Percentiles rank a stretch among this genome's conserved stretches.
Conservation (phyloP, 768 basidiomycete species). For the Cyclocybe aegerita region DNA sequence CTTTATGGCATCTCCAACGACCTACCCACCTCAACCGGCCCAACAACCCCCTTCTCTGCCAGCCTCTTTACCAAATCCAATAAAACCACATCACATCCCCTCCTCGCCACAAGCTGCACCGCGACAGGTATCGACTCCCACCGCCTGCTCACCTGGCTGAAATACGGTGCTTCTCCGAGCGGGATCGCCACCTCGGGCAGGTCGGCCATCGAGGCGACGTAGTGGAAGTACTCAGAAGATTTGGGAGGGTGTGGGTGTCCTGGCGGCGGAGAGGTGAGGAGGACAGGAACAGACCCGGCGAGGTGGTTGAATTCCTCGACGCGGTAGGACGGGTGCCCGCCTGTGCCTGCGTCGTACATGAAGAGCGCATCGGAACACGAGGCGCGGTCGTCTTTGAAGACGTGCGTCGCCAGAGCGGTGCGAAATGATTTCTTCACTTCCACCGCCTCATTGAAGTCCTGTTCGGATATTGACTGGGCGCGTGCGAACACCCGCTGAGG, state of each 20-base stretch:
- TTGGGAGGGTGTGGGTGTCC: slow-evolving; percentile 9
- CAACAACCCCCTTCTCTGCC: slow-evolving; percentile 23
- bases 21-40: slow-evolving; percentile 22
- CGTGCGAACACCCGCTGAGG: slow-evolving; percentile 29
- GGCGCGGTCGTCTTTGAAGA: slow-evolving; percentile 27
- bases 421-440: slow-evolving; percentile 23
- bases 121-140: slow-evolving; percentile 36
- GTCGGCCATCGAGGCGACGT: slow-evolving; percentile 35
- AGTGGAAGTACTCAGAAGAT: slow-evolving; percentile 28
- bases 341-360: slow-evolving; percentile 35
- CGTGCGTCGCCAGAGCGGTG: slow-evolving; percentile 19
- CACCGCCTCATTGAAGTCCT: slow-evolving; percentile 27
- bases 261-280: slow-evolving; percentile 19
- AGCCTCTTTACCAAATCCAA: slow-evolving; percentile 29
- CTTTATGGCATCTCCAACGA: slow-evolving; percentile 2
- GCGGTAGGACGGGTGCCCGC: slow-evolving; percentile 34
- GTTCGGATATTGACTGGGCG: slow-evolving; percentile 20
- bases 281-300: slow-evolving; percentile 26
- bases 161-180: slow-evolving; percentile 34
- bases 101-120: slow-evolving; percentile 33
- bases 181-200: slow-evolving; percentile 37
- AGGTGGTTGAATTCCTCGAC: slow-evolving; percentile 31
- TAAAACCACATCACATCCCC: slow-evolving; percentile 35
- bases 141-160: slow-evolving; percentile 28
- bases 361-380: slow-evolving; percentile 35